Evolutionary conservation across 495 filamentous ascomycete genomes (phyloP), one percentile per base, ranked within the genome.

Genomic region (Penicillium pancosmium): DNA sequence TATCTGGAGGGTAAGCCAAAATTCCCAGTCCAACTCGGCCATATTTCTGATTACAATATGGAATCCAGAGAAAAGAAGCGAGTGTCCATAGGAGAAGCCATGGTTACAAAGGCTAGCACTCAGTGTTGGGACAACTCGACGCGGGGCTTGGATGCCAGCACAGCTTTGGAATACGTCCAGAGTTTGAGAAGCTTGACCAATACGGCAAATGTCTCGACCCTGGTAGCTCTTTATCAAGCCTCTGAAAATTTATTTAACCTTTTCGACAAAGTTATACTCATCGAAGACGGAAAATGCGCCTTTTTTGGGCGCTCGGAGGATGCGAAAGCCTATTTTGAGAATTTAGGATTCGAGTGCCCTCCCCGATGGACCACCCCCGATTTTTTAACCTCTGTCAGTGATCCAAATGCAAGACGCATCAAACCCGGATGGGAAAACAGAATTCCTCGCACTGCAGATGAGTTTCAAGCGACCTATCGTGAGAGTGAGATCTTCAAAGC

Each of bases 91-190:
- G 84, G 83, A 5, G 88, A 91, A 64, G 83, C 84, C 3, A 80
- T 91, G 77, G 80, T 88, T 11, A 88, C 85, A 0, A 86, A 85
- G 62, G 86, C 86, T 7, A 82, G 78, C 35, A 80, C 79, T 0
- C 83, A 87, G 61, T 87, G 81, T 55, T 91, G 88, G 86, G 88
- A 90, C 56, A 90, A 91, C 50, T 82, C 79, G 0, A 90, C 88
- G 0, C 73, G 71, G 54, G 88, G 88, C n/a, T 79, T 90, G 2
- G 88, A 90, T 69, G 85, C 86, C 2, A 81, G 75, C 36, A 90
- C 88, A 0, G 88, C 88, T 7, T 67, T 88, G 18, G 84, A 88
- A 59, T 89, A 88, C 63, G 84, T 88, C 1, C 80, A 84, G 52
- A 84, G 82, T 38, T 65, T 91, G 50, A 74, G 88, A 48, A 80